Conservation (phyloP, 2,329 filamentous ascomycete species). For the Epichloe glyceriae region DNA sequence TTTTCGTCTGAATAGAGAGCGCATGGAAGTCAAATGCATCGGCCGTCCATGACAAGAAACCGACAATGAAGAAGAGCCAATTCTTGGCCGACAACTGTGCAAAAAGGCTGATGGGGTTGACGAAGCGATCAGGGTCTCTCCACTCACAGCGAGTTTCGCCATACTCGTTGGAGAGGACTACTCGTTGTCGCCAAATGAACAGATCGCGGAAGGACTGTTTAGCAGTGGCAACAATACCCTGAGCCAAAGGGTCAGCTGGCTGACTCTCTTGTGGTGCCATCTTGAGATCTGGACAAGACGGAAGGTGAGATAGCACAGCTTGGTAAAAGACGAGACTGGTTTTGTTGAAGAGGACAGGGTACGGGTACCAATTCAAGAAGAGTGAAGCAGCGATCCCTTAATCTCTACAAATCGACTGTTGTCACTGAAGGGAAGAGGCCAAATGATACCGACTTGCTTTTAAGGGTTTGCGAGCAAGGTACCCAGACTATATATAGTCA, state of each 20-base stretch:
- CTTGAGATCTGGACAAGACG: neutral
- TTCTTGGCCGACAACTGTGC: conserved; percentile 48
- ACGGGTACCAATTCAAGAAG: neutral
- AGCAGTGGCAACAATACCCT: conserved; percentile 50
- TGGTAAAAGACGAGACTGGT: neutral
- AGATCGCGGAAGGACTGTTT: conserved; percentile 52
- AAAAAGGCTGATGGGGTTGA: conserved; percentile 59
- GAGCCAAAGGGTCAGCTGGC: conserved; percentile 53
- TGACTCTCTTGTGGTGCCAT: conserved; percentile 19
- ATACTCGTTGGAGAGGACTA: conserved; percentile 49
- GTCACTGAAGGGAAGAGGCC: neutral
- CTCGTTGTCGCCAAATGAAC: conserved; percentile 62
- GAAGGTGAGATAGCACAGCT: neutral
- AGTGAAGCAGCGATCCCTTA: neutral
- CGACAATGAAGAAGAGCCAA: conserved; percentile 67
- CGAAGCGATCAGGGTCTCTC: conserved; percentile 51
- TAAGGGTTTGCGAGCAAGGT: neutral
- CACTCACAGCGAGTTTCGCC: conserved; percentile 57
- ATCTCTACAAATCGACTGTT: neutral
- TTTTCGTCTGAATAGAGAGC: conserved; percentile 68
- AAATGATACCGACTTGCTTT: neutral
- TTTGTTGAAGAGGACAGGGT: neutral
- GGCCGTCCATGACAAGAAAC: conserved; percentile 63
- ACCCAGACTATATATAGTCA: neutral
- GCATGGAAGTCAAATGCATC: conserved; percentile 80